Evolutionary conservation across 2,329 filamentous ascomycete genomes (phyloP).

Genomic region (Magnaporthiopsis rhizophila): DNA sequence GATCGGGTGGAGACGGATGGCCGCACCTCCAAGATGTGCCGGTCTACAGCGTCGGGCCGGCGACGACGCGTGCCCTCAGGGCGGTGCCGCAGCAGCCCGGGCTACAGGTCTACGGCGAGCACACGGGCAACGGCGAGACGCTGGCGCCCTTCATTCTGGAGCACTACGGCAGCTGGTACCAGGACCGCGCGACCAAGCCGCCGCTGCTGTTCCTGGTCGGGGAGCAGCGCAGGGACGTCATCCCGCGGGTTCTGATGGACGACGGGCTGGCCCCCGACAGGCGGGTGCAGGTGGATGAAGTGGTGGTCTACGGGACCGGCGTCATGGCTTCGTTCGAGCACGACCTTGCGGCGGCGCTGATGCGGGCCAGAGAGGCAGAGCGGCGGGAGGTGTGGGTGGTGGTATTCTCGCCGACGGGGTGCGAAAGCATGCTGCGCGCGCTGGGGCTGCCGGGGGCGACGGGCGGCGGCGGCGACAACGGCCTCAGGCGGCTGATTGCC

Average conservation of each 20-base stretch:
- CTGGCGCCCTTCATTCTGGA: slow-evolving; percentile 71
- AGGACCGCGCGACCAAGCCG: slow-evolving; percentile 36
- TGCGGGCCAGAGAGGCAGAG: slow-evolving; percentile 28
- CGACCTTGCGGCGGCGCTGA: slow-evolving; percentile 51
- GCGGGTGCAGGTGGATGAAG: slow-evolving; percentile 64
- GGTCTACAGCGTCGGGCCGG: slow-evolving; percentile 73
- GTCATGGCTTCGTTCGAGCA: slow-evolving; percentile 71
- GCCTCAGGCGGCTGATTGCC: slow-evolving; percentile 53
- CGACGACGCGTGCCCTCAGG: slow-evolving; percentile 66
- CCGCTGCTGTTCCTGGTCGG: slow-evolving; percentile 82
- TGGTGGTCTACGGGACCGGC: slow-evolving; percentile 79
- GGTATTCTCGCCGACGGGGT: slow-evolving; percentile 62
- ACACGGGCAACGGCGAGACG: slow-evolving; percentile 77
- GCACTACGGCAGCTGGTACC: slow-evolving; percentile 58
- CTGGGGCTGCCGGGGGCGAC: slow-evolving; percentile 41
- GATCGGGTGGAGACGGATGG: slow-evolving; percentile 27
- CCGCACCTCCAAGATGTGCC: slow-evolving; percentile 48
- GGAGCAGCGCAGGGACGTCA: slow-evolving; percentile 82
- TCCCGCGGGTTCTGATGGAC: slow-evolving; percentile 70
- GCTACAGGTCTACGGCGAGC: slow-evolving; percentile 64
- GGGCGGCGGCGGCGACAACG: slow-evolving; percentile 16
- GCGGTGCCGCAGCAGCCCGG: slow-evolving; percentile 42
- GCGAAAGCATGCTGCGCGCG: slow-evolving; percentile 49
- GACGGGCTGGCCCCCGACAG: slow-evolving; percentile 35
- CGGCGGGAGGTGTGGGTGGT: slow-evolving; percentile 58